phyloP scores from a whole-genome alignment of 306 rosid species.

The Vigna trinervia region DNA sequence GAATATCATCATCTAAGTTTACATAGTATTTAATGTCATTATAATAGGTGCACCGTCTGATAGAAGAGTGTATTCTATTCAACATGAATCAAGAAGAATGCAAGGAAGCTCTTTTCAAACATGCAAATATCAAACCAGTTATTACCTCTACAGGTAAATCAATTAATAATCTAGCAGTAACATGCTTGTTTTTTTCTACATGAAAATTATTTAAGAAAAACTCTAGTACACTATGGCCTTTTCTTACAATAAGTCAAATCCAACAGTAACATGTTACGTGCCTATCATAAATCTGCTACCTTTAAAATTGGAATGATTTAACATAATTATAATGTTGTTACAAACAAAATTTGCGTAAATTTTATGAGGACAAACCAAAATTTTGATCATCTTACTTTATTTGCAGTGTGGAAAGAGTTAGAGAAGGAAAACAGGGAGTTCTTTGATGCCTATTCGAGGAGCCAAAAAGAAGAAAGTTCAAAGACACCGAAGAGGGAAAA shows the following conservation, averaged over 20 bases:
- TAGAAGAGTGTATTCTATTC: slow-evolving; percentile 90
- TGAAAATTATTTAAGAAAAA: no score
- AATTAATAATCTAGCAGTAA: neutral
- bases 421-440: slow-evolving; percentile 90
- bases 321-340: no score
- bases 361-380: no score
- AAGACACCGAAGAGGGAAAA: slow-evolving; percentile 39
- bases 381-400: no score
- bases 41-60: slow-evolving; percentile 82
- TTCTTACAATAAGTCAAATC: no score
- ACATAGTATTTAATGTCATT: neutral
- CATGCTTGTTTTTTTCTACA: no score
- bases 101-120: slow-evolving; percentile 93
- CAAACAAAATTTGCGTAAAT: no score
- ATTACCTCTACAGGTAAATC: slow-evolving; percentile 84
- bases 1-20: neutral
- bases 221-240: no score
- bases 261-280: no score
- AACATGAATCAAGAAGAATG: slow-evolving; percentile 92
- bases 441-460: slow-evolving; percentile 62
- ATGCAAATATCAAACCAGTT: slow-evolving; percentile 82
- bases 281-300: neutral
- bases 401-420: slow-evolving; percentile 79
- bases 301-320: neutral
- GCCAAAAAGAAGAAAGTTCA: slow-evolving; percentile 41